Evolutionary conservation across 2,329 filamentous ascomycete species (phyloP).

Genomic region (Nothophaeocryptopus gaeumannii): DNA sequence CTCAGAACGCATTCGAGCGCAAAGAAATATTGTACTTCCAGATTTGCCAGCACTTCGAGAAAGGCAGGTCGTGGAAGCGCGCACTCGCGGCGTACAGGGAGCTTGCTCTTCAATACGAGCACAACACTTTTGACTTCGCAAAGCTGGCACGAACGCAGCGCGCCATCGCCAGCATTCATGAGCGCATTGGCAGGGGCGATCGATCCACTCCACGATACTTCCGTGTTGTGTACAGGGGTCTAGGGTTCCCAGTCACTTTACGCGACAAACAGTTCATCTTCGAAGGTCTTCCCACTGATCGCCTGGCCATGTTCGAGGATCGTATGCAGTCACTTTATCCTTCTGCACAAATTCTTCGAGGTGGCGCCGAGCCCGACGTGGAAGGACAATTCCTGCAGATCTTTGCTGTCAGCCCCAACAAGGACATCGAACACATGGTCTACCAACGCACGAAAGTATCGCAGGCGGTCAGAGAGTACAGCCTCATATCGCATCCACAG

Average conservation of each 20-base stretch:
- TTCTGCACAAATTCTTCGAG: conserved; percentile 73
- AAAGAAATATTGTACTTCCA: conserved; percentile 90
- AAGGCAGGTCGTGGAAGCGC: conserved; percentile 89
- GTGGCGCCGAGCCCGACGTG: conserved; percentile 66
- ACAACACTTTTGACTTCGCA: conserved; percentile 82
- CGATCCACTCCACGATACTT: conserved; percentile 81
- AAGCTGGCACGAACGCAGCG: conserved; percentile 87
- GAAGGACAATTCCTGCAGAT: conserved; percentile 90
- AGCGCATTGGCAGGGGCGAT: conserved; percentile 79
- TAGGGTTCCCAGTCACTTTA: conserved; percentile 77
- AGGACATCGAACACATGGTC: conserved; percentile 76
- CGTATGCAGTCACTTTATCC: conserved; percentile 90
- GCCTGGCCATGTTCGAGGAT: conserved; percentile 78
- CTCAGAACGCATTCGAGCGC: conserved; percentile 84
- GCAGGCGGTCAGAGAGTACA: conserved; percentile 79
- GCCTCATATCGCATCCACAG: conserved; percentile 73
- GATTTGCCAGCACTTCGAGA: conserved; percentile 92
- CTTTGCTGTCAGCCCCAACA: conserved; percentile 75
- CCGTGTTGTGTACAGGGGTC: conserved; percentile 82
- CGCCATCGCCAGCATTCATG: conserved; percentile 89
- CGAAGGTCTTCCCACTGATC: conserved; percentile 74
- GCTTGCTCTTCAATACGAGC: conserved; percentile 86
- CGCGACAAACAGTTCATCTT: conserved; percentile 92
- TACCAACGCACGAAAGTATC: conserved; percentile 85
- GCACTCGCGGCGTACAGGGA: conserved; percentile 86